Evolutionary conservation across 2,329 filamentous ascomycete genomes (phyloP), one percentile per base, ranked within the genome.

Genomic region (Neonectria coccinea): DNA sequence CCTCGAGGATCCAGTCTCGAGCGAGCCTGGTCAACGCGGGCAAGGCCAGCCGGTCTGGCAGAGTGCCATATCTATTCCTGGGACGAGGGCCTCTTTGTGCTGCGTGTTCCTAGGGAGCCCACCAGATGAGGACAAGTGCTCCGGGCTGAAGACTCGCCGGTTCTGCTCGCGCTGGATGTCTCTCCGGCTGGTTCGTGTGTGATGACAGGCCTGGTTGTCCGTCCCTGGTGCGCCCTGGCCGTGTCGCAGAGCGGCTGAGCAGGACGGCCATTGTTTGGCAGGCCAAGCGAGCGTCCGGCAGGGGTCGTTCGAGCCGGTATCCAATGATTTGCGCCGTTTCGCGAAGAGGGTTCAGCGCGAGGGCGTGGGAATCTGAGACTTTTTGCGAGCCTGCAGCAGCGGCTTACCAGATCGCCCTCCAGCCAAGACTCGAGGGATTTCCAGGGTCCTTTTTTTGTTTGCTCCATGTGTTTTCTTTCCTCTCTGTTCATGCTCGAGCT

Each of bases 261-360:
- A 47, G 22, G 52, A 31, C 62, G 59, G 59, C 42, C 53, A 66
- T 70, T 73, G 70, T 68, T 69, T 72, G 70, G 69, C 59, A 70
- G 62, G 25, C 59, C 67, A 73, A 74, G 71, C 71, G 71, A 73
- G 62, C 42, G 64, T 48, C 63, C 42, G 56, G 48, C 59, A 50
- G 58, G 70, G 70, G 48, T 67, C 36, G 48, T 51, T 51, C 64
- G 66, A 59, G 56, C 39, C 50, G 62, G 62, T 66, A 69, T 63
- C 71, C 71, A 73, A 71, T 71, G 18, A 45, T 52, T 52, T 50
- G 12, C 18, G 29, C 6, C 39, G 50, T 57, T 73, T 73, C 63
- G 66, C 70, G 60, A 73, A 41, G 56, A 59, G 50, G 53, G 52
- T 42, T 66, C 58, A 56, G 51, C 20, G 25, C 50, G 39, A 62